These are phyloP conservation scores for Oenanthe sinensis DNA, from an alignment of 129 eudicot genomes.

Conservation along the genomic window DNA sequence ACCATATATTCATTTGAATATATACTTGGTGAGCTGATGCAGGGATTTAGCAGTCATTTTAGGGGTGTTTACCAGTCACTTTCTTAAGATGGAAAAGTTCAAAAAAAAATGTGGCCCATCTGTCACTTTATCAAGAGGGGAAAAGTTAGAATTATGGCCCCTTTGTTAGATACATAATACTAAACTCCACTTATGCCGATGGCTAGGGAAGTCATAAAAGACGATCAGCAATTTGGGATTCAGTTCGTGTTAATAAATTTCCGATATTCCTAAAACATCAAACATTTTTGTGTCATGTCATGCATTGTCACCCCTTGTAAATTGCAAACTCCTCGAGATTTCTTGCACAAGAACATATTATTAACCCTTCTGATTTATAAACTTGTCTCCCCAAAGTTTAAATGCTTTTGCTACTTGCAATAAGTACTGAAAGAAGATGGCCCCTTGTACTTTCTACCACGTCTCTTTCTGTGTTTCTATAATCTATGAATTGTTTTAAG, in stretches of 20 bases:
- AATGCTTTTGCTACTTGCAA: neutral
- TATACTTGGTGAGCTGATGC: conserved; percentile 1
- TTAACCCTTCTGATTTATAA: neutral
- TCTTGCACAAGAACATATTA: neutral
- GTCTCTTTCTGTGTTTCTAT: too few relatives aligned
- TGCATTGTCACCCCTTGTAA: too few relatives aligned
- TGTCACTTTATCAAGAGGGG: neutral
- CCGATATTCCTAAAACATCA: neutral
- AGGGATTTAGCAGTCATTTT: neutral
- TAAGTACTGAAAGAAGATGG: neutral
- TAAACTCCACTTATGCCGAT: neutral
- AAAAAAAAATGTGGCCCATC: neutral
- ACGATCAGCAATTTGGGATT: too few relatives aligned
- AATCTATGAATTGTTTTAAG: neutral
- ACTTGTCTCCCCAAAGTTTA: neutral
- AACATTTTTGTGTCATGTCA: too few relatives aligned
- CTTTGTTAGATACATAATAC: neutral
- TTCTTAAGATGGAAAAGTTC: neutral
- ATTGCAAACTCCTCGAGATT: neutral
- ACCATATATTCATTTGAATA: neutral
- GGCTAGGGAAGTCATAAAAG: too few relatives aligned
- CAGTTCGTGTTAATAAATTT: neutral
- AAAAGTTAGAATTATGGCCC: neutral
- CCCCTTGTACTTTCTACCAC: neutral
- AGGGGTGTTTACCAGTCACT: neutral